phyloP scores from a whole-genome alignment of 1,284 basidiomycete genomes.

The Coniferiporia weirii region DNA sequence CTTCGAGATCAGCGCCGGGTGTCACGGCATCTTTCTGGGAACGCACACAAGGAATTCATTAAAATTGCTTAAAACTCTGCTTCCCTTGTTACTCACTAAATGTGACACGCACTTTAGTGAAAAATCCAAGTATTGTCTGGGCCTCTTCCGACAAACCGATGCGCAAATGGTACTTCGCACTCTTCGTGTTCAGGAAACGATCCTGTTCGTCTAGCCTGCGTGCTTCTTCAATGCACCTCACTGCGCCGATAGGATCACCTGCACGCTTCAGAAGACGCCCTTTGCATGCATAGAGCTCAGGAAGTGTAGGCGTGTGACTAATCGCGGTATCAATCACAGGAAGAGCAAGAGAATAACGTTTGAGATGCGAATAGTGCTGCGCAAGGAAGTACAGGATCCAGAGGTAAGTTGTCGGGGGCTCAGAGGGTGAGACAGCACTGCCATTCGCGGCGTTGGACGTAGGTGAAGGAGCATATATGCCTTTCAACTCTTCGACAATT shows the following conservation, averaged over 20 bases:
- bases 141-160: conserved; percentile 78
- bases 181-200: conserved; percentile 92
- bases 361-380: conserved; percentile 79
- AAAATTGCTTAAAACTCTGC: not conserved
- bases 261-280: conserved; percentile 85
- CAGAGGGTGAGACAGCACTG: conserved; percentile 27
- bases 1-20: conserved; percentile 81
- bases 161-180: conserved; percentile 86
- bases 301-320: conserved; percentile 87
- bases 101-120: conserved; percentile 69
- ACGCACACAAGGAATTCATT: not conserved
- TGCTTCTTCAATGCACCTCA: conserved; percentile 77
- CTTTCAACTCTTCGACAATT: conserved; percentile 56
- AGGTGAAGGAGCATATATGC: conserved; percentile 26
- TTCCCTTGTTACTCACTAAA: not conserved
- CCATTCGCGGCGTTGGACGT: conserved; percentile 22
- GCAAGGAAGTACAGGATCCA: conserved; percentile 97
- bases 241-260: conserved; percentile 78
- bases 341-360: conserved; percentile 55
- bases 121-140: conserved; percentile 67
- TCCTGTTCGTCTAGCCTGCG: conserved; percentile 90
- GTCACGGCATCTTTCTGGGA: conserved; percentile 75
- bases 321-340: conserved; percentile 64
- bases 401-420: conserved; percentile 83
- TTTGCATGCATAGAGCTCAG: conserved; percentile 84